phyloP scores from a whole-genome alignment of 2,329 filamentous ascomycete species.

The Fusarium armeniacum region DNA sequence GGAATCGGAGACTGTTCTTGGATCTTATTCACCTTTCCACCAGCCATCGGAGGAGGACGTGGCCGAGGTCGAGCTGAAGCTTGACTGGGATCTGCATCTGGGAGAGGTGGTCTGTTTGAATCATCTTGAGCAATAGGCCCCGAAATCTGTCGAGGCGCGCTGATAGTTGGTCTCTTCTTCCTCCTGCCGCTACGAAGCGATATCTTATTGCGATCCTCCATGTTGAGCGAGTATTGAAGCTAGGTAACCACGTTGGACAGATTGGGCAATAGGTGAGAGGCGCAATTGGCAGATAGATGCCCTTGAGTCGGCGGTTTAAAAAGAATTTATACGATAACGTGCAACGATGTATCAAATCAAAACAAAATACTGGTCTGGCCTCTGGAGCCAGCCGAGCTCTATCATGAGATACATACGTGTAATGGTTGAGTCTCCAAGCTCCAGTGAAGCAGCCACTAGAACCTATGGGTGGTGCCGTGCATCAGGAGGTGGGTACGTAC shows the following conservation, averaged over 20 bases:
- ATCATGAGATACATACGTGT: constrained; percentile 36
- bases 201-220: constrained; percentile 73
- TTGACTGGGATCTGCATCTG: constrained; percentile 47
- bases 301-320: not conserved
- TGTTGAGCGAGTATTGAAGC: constrained; percentile 52
- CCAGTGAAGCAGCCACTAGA: constrained; percentile 25
- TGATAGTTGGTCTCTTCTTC: constrained; percentile 72
- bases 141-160: constrained; percentile 74
- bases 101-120: constrained; percentile 49
- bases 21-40: constrained; percentile 66
- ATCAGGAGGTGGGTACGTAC: constrained; percentile 48
- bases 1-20: constrained; percentile 9
- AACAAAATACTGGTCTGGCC: constrained; percentile 30
- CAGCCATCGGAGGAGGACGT: constrained; percentile 64
- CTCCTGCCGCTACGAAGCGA: constrained; percentile 75
- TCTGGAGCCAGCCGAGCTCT: constrained; percentile 39
- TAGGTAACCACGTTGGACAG: constrained; percentile 6
- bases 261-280: constrained; percentile 1
- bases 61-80: constrained; percentile 56
- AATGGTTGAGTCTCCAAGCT: constrained; percentile 20
- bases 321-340: constrained; percentile 7
- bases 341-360: constrained; percentile 18
- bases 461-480: constrained; percentile 19
- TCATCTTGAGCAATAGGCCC: constrained; percentile 69
- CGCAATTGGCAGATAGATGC: constrained; percentile 1